phyloP scores from a whole-genome alignment of 2,329 filamentous ascomycete genomes.

The Colletotrichum noveboracense region DNA sequence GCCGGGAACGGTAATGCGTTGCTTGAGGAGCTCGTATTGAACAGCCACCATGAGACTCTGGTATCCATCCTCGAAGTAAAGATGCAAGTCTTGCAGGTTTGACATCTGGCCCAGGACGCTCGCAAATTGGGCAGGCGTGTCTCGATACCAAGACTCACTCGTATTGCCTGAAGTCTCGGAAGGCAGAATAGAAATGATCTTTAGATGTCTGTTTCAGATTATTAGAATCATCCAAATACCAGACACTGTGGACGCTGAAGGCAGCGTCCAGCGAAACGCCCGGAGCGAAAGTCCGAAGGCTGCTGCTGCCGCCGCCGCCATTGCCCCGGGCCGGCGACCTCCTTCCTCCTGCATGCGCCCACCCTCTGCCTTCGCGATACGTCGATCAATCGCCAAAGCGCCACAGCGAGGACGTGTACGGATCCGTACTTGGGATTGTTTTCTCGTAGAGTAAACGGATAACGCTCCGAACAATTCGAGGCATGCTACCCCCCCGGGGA shows the following conservation, averaged over 20 bases:
- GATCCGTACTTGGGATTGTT: too few relatives aligned
- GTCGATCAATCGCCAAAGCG: too few relatives aligned
- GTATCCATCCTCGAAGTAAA: background rate
- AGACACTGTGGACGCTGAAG: background rate
- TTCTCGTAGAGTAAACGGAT: too few relatives aligned
- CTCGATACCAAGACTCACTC: background rate
- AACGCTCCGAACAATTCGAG: too few relatives aligned
- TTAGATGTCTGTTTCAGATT: background rate
- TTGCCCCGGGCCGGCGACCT: too few relatives aligned
- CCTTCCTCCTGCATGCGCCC: too few relatives aligned
- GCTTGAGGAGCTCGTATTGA: background rate
- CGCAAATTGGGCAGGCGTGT: background rate
- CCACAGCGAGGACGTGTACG: rapidly evolving
- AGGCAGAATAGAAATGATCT: background rate
- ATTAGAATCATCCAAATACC: background rate
- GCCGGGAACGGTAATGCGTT: background rate
- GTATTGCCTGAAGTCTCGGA: background rate
- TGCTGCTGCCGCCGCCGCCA: too few relatives aligned
- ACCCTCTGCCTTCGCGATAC: too few relatives aligned
- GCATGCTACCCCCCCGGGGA: too few relatives aligned
- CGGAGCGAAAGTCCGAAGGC: background rate
- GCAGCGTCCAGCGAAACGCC: background rate
- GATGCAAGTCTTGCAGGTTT: background rate
- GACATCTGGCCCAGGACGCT: background rate
- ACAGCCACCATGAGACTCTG: background rate